phyloP scores from a whole-genome alignment of 441 rosid species.

The Arabidopsis hybrid region DNA sequence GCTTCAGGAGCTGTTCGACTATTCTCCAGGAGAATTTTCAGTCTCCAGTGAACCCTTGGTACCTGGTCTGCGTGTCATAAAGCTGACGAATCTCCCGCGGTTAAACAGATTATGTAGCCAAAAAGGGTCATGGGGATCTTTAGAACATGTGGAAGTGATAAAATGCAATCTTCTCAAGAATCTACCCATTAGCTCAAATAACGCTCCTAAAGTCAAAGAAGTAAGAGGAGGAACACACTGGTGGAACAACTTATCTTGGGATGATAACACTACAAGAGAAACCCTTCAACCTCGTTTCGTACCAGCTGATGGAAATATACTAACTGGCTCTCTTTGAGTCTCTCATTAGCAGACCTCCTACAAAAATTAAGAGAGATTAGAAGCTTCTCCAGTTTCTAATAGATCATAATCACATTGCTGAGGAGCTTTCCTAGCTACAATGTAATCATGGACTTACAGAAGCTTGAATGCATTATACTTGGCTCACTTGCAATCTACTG shows the following conservation, averaged over 20 bases:
- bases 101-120: slow-evolving; percentile 33
- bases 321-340: neutral
- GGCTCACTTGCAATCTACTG: neutral
- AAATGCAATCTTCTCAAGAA: slow-evolving; percentile 32
- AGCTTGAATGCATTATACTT: neutral
- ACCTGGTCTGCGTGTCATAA: slow-evolving; percentile 37
- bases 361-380: neutral
- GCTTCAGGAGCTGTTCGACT: slow-evolving; percentile 36
- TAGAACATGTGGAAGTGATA: slow-evolving; percentile 37
- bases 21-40: slow-evolving; percentile 22
- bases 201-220: slow-evolving; percentile 34
- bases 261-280: slow-evolving; percentile 32
- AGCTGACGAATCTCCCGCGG: slow-evolving; percentile 25
- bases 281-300: slow-evolving; percentile 30
- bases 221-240: slow-evolving; percentile 41
- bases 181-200: slow-evolving; percentile 36
- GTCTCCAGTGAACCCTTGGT: slow-evolving; percentile 33
- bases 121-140: slow-evolving; percentile 28
- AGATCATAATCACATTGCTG: neutral
- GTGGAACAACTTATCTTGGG: slow-evolving; percentile 47
- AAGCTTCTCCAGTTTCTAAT: slow-evolving; percentile 9
- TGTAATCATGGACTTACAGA: neutral
- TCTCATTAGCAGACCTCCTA: neutral
- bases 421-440: neutral
- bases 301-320: slow-evolving; percentile 14